phyloP scores from a whole-genome alignment of 1,284 basidiomycete species.

The Xerocomus amazonicus region DNA sequence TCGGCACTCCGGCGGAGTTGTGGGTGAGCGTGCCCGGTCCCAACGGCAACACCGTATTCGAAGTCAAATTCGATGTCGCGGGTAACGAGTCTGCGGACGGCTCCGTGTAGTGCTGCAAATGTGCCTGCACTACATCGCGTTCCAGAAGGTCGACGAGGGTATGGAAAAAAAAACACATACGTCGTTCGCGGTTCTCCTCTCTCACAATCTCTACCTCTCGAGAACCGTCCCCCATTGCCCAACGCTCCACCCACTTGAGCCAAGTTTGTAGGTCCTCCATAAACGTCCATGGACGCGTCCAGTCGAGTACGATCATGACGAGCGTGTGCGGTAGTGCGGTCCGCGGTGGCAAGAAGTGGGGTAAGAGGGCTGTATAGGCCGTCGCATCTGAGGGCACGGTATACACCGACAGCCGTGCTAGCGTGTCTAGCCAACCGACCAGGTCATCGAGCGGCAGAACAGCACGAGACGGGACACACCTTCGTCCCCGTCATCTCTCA shows the following conservation, averaged over 20 bases:
- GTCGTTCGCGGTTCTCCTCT: conserved; percentile 78
- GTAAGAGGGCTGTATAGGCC: conserved; percentile 74
- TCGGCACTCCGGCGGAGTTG: conserved; percentile 80
- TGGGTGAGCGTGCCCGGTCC: conserved; percentile 78
- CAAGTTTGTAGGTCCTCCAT: conserved; percentile 84
- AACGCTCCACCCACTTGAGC: conserved; percentile 81
- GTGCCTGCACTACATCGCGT: conserved; percentile 66
- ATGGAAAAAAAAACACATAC: conserved; percentile 49
- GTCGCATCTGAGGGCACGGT: conserved; percentile 79
- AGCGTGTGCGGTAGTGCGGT: conserved; percentile 73
- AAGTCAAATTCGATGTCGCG: conserved; percentile 52
- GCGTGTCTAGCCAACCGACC: conserved; percentile 65
- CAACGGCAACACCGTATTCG: conserved; percentile 67
- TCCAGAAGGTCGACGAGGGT: not conserved
- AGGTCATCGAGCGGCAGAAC: not conserved
- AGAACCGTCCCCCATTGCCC: conserved; percentile 66
- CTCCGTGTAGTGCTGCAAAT: conserved; percentile 87
- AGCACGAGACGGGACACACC: conserved; percentile 46
- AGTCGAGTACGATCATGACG: conserved; percentile 89
- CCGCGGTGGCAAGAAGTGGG: conserved; percentile 76
- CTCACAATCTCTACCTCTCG: conserved; percentile 66
- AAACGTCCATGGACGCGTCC: conserved; percentile 92
- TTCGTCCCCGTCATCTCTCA: conserved; percentile 85
- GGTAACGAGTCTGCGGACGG: conserved; percentile 65
- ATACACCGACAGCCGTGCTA: conserved; percentile 85